Evolutionary conservation across 148 eudicot genomes (phyloP).

Genomic region (Rhododendron simsii): DNA sequence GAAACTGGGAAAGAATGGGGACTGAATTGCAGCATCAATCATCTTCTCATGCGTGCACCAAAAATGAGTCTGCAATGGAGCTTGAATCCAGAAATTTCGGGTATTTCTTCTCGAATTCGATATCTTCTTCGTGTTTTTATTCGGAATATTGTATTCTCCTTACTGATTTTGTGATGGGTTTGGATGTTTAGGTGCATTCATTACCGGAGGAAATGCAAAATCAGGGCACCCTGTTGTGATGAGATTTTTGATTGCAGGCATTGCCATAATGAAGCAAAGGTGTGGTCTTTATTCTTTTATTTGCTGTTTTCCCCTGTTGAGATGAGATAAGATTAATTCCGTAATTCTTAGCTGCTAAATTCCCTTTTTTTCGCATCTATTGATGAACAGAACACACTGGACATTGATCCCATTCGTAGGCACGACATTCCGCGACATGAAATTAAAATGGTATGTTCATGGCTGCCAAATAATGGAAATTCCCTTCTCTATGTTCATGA

Average conservation of each 20-base stretch:
- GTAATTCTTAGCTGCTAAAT: background rate
- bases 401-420: slow-evolving; percentile 44
- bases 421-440: slow-evolving; percentile 73
- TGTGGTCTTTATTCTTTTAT: slow-evolving; percentile 9
- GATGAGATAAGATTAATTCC: background rate
- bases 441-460: slow-evolving; percentile 41
- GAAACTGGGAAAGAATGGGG: background rate
- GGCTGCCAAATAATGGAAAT: background rate
- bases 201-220: slow-evolving; percentile 72
- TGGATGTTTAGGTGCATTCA: slow-evolving; percentile 51
- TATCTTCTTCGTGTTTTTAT: too few species aligned
- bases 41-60: background rate
- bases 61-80: background rate
- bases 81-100: background rate
- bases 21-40: background rate
- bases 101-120: slow-evolving; percentile 5
- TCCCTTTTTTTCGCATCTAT: background rate
- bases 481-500: background rate
- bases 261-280: slow-evolving; percentile 85
- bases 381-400: slow-evolving; percentile 52
- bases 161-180: background rate
- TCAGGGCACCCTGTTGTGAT: slow-evolving; percentile 79
- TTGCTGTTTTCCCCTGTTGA: too few species aligned
- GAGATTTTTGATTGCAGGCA: slow-evolving; percentile 69
- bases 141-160: background rate